These are phyloP conservation scores for Harringtonia aguacate DNA, from an alignment of 2,329 filamentous ascomycete species.

Conservation along the genomic window DNA sequence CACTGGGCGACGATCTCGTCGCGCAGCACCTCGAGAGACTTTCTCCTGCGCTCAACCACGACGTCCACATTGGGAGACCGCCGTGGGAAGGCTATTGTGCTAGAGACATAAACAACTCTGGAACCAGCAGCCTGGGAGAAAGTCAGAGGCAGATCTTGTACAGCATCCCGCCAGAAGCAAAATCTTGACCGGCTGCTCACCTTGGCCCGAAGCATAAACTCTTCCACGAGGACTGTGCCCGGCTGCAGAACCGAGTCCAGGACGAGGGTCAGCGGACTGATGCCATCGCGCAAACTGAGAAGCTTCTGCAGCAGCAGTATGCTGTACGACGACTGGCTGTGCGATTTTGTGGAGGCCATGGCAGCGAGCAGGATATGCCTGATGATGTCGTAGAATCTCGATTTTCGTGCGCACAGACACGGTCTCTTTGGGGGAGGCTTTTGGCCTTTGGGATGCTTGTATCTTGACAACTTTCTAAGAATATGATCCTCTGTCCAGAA, in stretches of 20 bases:
- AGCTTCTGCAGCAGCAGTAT: slow-evolving; percentile 18
- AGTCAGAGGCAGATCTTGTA: background rate
- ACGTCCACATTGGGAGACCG: slow-evolving; percentile 54
- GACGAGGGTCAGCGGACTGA: slow-evolving; percentile 28
- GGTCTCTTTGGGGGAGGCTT: no score
- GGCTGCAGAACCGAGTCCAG: slow-evolving; percentile 65
- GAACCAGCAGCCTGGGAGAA: slow-evolving; percentile 45
- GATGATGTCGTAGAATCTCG: no score
- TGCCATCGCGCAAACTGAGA: slow-evolving; percentile 20
- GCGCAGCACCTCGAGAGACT: slow-evolving; percentile 42
- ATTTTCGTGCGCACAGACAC: no score
- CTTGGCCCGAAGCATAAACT: slow-evolving; percentile 68
- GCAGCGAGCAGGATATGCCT: background rate
- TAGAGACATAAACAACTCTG: slow-evolving; percentile 63
- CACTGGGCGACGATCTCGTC: slow-evolving; percentile 49
- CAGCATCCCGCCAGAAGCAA: background rate
- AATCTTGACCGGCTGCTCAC: slow-evolving; percentile 27
- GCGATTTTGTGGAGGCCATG: slow-evolving; percentile 15
- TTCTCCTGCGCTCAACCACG: slow-evolving; percentile 55
- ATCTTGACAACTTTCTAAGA: no score
- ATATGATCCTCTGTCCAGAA: no score
- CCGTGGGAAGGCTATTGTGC: slow-evolving; percentile 55
- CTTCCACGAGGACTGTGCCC: slow-evolving; percentile 55
- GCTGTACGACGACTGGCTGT: slow-evolving; percentile 15
- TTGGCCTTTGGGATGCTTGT: no score